Evolutionary conservation across 2,329 filamentous ascomycete species (phyloP).

Genomic region (Dryadomyces sulphureus): DNA sequence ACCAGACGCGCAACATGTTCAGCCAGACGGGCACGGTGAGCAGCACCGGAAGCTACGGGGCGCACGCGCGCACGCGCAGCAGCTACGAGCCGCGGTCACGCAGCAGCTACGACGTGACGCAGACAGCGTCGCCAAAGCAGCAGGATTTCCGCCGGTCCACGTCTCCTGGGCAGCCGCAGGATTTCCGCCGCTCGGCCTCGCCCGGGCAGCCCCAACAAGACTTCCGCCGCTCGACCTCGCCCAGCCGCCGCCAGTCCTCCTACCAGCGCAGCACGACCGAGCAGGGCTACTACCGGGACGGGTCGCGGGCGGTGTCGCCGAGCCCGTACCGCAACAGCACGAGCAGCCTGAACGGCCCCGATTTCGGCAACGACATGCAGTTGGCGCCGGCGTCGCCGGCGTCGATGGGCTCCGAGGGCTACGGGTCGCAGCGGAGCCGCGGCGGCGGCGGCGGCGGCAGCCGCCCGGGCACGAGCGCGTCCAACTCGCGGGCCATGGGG

Average conservation of each 20-base stretch:
- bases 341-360: background rate
- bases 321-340: constrained; percentile 22
- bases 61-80: background rate
- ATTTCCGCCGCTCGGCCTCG: constrained; percentile 46
- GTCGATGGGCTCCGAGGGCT: constrained; percentile 27
- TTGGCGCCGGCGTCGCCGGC: background rate
- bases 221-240: constrained; percentile 48
- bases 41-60: constrained; percentile 6
- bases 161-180: constrained; percentile 37
- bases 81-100: background rate
- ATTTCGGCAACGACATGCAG: constrained; percentile 5
- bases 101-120: constrained; percentile 17
- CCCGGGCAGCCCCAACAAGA: constrained; percentile 54
- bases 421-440: constrained; percentile 40
- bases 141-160: constrained; percentile 41
- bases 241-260: constrained; percentile 20
- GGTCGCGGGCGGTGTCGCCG: constrained; percentile 34
- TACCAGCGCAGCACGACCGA: constrained; percentile 17
- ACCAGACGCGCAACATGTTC: constrained; percentile 73
- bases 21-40: constrained; percentile 12
- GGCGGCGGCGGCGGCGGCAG: constrained; percentile 31
- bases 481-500: constrained; percentile 34
- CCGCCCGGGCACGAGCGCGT: constrained; percentile 28
- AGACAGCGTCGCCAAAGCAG: constrained; percentile 40
- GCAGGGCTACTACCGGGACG: constrained; percentile 34